These are phyloP conservation scores for Cytospora schulzeri DNA, from an alignment of 2,329 filamentous ascomycete genomes.

Conservation along the genomic window DNA sequence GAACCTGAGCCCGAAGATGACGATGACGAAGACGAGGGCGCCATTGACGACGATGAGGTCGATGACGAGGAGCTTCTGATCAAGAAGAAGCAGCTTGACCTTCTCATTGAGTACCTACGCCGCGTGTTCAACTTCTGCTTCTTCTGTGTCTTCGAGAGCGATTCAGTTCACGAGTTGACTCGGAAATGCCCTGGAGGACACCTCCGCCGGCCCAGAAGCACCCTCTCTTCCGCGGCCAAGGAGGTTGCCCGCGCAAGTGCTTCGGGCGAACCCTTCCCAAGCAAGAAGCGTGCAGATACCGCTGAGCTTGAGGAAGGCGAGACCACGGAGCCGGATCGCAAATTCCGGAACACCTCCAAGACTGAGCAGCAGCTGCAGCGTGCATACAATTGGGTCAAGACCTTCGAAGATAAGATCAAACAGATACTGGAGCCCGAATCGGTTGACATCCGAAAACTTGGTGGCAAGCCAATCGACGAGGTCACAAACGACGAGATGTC, in stretches of 20 bases:
- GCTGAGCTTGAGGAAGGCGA: conserved; percentile 66
- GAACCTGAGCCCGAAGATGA: conserved; percentile 69
- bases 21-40: conserved; percentile 81
- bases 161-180: conserved; percentile 93
- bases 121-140: conserved; percentile 99
- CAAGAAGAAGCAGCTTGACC: conserved; percentile 96
- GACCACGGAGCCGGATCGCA: conserved; percentile 69
- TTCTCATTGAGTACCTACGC: conserved; percentile 94
- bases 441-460: conserved; percentile 85
- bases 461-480: conserved; percentile 84
- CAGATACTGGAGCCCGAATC: conserved; percentile 90
- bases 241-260: conserved; percentile 85
- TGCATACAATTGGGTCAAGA: conserved; percentile 98
- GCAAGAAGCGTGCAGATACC: conserved; percentile 70
- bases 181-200: conserved; percentile 98
- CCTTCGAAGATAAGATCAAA: conserved; percentile 93
- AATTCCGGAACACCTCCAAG: conserved; percentile 72
- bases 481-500: conserved; percentile 81
- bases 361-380: conserved; percentile 89
- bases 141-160: conserved; percentile 98
- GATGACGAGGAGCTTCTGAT: conserved; percentile 87
- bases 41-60: conserved; percentile 75
- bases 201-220: conserved; percentile 85
- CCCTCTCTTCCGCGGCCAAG: conserved; percentile 80
- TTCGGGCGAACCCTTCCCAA: conserved; percentile 78